phyloP scores from a whole-genome alignment of 1,139 yeast genomes.

The Meyerozyma guilliermondii region DNA sequence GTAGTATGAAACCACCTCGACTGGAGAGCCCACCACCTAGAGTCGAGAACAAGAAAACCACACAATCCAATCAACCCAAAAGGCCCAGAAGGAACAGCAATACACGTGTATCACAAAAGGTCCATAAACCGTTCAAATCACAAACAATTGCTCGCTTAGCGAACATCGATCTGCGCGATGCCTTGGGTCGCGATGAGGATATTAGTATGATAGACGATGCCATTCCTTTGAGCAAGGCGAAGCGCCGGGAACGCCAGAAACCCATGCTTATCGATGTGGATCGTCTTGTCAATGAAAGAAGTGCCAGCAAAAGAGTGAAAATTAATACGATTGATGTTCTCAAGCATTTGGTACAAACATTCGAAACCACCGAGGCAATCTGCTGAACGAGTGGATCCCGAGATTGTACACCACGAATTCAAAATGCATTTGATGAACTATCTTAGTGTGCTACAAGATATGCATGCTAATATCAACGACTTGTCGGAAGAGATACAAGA shows the following conservation, averaged over 20 bases:
- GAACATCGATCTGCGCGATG: not conserved
- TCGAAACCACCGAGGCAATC: conserved; percentile 16
- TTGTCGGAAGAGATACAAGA: conserved; percentile 31
- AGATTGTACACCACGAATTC: conserved; percentile 24
- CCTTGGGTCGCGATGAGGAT: not conserved
- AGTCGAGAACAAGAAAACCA: not conserved
- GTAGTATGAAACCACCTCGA: not conserved
- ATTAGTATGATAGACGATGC: conserved; percentile 3
- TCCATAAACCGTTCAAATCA: not conserved
- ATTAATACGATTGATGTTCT: conserved; percentile 36
- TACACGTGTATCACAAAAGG: not conserved
- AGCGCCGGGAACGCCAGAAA: conserved; percentile 17
- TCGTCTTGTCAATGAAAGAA: conserved; percentile 18
- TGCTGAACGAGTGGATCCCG: conserved; percentile 16
- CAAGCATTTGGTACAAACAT: conserved; percentile 25
- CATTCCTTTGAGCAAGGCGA: conserved; percentile 18
- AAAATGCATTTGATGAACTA: conserved; percentile 26
- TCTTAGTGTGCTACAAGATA: conserved; percentile 27
- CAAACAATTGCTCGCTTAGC: not conserved
- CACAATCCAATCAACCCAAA: not conserved
- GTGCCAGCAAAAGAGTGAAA: conserved; percentile 21
- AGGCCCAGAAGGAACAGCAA: not conserved
- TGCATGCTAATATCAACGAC: conserved; percentile 39
- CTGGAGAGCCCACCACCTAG: not conserved
- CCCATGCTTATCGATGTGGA: conserved; percentile 28